phyloP scores from a whole-genome alignment of 2,329 filamentous ascomycete genomes.

The Arthroderma uncinatum region DNA sequence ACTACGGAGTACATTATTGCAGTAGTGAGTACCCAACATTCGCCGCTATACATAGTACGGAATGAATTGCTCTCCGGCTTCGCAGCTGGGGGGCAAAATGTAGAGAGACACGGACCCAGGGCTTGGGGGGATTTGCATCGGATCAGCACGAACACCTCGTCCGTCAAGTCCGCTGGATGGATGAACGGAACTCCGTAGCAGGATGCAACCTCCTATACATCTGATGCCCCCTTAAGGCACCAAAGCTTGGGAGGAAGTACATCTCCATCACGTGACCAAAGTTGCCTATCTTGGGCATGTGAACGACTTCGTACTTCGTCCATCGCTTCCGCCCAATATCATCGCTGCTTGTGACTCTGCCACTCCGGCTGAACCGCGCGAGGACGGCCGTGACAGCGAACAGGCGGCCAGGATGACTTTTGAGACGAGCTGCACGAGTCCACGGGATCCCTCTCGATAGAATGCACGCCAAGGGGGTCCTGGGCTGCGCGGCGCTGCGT shows the following conservation, averaged over 20 bases:
- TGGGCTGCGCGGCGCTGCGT: conserved; percentile 1
- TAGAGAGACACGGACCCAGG: not conserved
- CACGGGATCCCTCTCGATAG: not conserved
- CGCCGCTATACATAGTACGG: too few relatives aligned
- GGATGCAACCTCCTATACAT: not conserved
- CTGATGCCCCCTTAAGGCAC: not conserved
- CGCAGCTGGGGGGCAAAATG: not conserved
- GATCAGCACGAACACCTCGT: not conserved
- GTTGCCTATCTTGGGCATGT: not conserved
- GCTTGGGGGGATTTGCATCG: not conserved
- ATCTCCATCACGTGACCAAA: not conserved
- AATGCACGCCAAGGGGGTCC: conserved; percentile 1
- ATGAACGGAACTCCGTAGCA: not conserved
- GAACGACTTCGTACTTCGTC: not conserved
- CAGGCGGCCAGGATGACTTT: not conserved
- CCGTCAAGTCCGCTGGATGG: not conserved
- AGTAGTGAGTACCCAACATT: too few relatives aligned
- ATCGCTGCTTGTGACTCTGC: not conserved
- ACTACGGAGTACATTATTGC: not conserved
- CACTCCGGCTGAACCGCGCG: not conserved
- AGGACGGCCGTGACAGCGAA: not conserved
- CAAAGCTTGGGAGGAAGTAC: not conserved
- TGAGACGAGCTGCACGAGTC: not conserved
- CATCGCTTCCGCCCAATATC: not conserved
- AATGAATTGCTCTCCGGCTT: not conserved